These are phyloP conservation scores for Cryptomeria japonica DNA, from an alignment of 75 land plant genomes.

Conservation along the genomic window DNA sequence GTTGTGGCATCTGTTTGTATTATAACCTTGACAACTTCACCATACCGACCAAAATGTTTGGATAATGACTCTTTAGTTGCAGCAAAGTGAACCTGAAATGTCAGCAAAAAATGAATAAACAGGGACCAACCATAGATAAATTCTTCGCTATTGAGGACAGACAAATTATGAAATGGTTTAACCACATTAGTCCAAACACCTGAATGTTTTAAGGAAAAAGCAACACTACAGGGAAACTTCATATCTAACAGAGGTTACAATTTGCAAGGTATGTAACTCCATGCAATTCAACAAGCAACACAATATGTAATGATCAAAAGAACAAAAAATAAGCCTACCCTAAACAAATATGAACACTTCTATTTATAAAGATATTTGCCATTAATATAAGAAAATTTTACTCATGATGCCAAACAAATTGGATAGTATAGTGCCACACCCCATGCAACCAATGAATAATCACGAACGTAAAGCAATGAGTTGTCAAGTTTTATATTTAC, in stretches of 20 bases:
- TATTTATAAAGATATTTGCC: not conserved
- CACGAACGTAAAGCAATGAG: not conserved
- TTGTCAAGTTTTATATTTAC: constrained; percentile 35
- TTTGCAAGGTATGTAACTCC: not conserved
- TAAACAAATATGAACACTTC: not conserved
- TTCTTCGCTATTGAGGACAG: not conserved
- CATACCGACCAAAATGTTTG: constrained; percentile 85
- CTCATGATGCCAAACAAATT: not conserved
- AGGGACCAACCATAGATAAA: not conserved
- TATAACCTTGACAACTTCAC: constrained; percentile 73
- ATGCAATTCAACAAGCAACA: not conserved
- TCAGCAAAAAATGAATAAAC: constrained; percentile 11
- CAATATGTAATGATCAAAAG: not conserved
- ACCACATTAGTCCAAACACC: not conserved
- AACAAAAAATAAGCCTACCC: not conserved
- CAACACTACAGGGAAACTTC: not conserved
- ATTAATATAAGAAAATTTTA: not conserved
- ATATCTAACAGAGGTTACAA: not conserved
- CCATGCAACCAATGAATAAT: not conserved
- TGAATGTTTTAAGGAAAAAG: not conserved
- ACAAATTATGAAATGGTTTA: not conserved
- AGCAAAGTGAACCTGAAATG: constrained; percentile 85
- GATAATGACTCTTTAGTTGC: constrained; percentile 85
- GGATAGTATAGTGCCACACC: not conserved
- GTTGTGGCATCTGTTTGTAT: constrained; percentile 71